phyloP scores from a whole-genome alignment of 2,329 filamentous ascomycete species.

The Stagonosporopsis rhizophila region DNA sequence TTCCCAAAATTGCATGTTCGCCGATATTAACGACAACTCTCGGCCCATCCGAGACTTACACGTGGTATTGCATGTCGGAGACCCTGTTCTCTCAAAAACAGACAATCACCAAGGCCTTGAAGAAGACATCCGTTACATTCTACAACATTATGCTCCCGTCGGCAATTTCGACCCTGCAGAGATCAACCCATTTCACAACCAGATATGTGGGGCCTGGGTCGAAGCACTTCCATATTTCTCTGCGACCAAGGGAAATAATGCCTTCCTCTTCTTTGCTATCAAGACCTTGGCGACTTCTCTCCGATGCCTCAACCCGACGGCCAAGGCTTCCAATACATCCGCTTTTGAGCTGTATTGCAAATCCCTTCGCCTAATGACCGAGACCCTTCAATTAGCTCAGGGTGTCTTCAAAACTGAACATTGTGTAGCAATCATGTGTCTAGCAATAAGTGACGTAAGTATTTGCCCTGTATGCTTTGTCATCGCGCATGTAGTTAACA shows the following conservation, averaged over 20 bases:
- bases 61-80: neutral
- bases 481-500: neutral
- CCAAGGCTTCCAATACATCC: neutral
- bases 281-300: neutral
- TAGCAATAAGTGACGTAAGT: neutral
- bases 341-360: neutral
- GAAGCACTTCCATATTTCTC: neutral
- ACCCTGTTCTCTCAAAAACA: neutral
- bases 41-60: neutral
- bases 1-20: neutral
- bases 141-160: neutral
- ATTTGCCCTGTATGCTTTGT: neutral
- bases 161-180: neutral
- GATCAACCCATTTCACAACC: neutral
- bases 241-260: neutral
- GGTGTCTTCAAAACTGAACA: neutral
- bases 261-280: neutral
- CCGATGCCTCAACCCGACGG: neutral
- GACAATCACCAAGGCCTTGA: neutral
- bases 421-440: slow-evolving; percentile 1
- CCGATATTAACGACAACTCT: neutral
- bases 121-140: neutral
- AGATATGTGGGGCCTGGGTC: slow-evolving; percentile 1
- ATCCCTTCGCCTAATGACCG: neutral
- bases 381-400: neutral